phyloP scores from a whole-genome alignment of 1,284 basidiomycete species.

The Takashimella koratensis region DNA sequence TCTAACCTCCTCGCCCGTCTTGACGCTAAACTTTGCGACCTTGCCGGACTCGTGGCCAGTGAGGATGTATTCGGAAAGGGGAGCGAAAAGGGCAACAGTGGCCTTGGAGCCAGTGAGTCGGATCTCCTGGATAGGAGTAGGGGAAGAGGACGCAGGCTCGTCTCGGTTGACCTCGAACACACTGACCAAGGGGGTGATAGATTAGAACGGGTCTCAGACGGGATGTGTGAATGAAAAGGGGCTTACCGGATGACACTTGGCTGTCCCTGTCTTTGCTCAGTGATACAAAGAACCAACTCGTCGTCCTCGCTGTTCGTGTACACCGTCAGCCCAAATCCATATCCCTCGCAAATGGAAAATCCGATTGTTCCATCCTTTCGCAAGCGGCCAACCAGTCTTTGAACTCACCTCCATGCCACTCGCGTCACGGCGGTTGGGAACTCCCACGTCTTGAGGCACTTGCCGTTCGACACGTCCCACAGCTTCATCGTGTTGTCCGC shows the following conservation, averaged over 20 bases:
- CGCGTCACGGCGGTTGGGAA: slow-evolving; percentile 97
- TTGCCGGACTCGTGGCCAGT: slow-evolving; percentile 97
- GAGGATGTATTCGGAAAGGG: slow-evolving; percentile 73
- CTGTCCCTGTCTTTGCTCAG: slow-evolving; percentile 93
- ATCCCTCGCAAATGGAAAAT: no score
- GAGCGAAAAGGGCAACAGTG: slow-evolving; percentile 88
- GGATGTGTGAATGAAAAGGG: background rate
- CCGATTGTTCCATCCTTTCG: no score
- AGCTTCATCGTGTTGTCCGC: slow-evolving; percentile 87
- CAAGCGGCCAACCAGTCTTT: no score
- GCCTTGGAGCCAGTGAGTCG: slow-evolving; percentile 90
- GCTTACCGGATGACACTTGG: slow-evolving; percentile 52
- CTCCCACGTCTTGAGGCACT: slow-evolving; percentile 91
- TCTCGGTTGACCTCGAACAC: slow-evolving; percentile 84
- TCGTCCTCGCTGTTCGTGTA: slow-evolving; percentile 76
- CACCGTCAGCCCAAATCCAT: no score
- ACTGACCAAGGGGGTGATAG: slow-evolving; percentile 45
- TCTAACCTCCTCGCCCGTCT: slow-evolving; percentile 77
- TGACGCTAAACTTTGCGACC: slow-evolving; percentile 81
- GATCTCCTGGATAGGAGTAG: slow-evolving; percentile 72
- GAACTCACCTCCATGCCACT: slow-evolving; percentile 58
- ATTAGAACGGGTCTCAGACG: background rate
- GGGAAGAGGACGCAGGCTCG: slow-evolving; percentile 58
- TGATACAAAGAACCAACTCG: slow-evolving; percentile 81
- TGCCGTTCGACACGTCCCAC: slow-evolving; percentile 86